Percentiles rank a stretch among this genome's conserved stretches.
Conservation (phyloP, 179 eudicot genomes). For the Corrigiola litoralis region DNA sequence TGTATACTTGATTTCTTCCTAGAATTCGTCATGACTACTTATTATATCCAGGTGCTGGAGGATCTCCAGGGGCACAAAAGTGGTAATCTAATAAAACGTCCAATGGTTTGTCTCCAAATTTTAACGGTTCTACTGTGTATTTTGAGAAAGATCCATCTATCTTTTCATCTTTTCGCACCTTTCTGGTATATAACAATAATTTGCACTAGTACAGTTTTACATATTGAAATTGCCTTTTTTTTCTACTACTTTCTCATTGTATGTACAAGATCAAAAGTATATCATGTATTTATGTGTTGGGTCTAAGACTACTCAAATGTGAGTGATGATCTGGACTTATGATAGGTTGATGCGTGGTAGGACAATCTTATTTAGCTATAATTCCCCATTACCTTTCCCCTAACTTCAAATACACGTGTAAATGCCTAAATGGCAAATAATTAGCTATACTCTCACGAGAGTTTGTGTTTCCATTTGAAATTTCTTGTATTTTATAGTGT, state of each 20-base stretch:
- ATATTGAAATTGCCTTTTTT: background rate
- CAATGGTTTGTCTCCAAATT: slow-evolving; percentile 19
- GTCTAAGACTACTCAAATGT: slow-evolving; percentile 1
- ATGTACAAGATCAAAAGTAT: background rate
- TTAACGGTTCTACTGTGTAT: slow-evolving; percentile 2
- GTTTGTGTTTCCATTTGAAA: no score
- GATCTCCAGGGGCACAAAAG: slow-evolving; percentile 18
- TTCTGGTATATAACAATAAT: slow-evolving; percentile 19
- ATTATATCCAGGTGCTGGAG: slow-evolving; percentile 29
- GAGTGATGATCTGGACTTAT: slow-evolving; percentile 22
- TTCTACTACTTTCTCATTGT: background rate
- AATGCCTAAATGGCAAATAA: slow-evolving; percentile 28
- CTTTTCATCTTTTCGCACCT: slow-evolving; percentile 14
- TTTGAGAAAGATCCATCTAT: slow-evolving; percentile 24
- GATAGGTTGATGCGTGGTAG: slow-evolving; percentile 18
- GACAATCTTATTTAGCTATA: slow-evolving; percentile 24
- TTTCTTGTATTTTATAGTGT: no score
- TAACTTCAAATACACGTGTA: slow-evolving; percentile 62
- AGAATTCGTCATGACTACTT: slow-evolving; percentile 29
- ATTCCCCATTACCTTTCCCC: slow-evolving; percentile 17
- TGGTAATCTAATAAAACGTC: slow-evolving; percentile 21
- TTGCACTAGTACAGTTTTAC: slow-evolving; percentile 17
- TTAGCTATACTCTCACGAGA: no score
- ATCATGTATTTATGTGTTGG: background rate
- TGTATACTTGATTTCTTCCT: slow-evolving; percentile 26